Percentiles rank a stretch among this genome's conserved stretches.
Conservation (phyloP, 176 grass and related monocot species). For the Panicum miliaceum region DNA sequence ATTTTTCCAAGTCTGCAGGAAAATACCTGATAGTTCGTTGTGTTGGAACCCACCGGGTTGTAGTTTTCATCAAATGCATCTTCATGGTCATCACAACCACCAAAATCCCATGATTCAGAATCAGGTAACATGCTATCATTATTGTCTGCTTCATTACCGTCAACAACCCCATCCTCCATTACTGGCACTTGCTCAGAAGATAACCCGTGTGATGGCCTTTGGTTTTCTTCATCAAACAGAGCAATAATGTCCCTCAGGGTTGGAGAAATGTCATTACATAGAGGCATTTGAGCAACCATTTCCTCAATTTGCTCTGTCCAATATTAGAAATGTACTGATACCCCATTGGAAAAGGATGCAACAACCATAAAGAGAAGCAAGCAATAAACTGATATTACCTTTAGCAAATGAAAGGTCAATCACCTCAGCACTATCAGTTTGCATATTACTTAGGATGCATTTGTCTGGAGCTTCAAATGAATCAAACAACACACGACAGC, state of each 20-base stretch:
- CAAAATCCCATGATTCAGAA: constrained; percentile 62
- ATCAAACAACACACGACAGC: constrained; percentile 88
- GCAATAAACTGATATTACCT: constrained; percentile 58
- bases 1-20: constrained; percentile 12
- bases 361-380: neutral
- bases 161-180: constrained; percentile 46
- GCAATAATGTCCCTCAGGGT: constrained; percentile 76
- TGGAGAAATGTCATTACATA: constrained; percentile 80
- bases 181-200: constrained; percentile 55
- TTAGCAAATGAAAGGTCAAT: constrained; percentile 88
- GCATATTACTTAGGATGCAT: constrained; percentile 54
- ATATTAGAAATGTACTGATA: constrained; percentile 37
- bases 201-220: constrained; percentile 54
- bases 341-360: constrained; percentile 32
- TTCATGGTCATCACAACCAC: constrained; percentile 65
- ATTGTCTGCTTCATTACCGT: constrained; percentile 31
- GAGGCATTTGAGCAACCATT: constrained; percentile 73
- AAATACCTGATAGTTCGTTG: constrained; percentile 66
- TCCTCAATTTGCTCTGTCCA: constrained; percentile 74
- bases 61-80: constrained; percentile 58
- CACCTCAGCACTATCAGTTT: constrained; percentile 47
- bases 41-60: constrained; percentile 45
- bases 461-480: constrained; percentile 87
- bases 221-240: constrained; percentile 93
- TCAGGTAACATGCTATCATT: constrained; percentile 55